These are phyloP conservation scores for Naganishia vaughanmartiniae DNA, from an alignment of 768 basidiomycete species.

Conservation along the genomic window DNA sequence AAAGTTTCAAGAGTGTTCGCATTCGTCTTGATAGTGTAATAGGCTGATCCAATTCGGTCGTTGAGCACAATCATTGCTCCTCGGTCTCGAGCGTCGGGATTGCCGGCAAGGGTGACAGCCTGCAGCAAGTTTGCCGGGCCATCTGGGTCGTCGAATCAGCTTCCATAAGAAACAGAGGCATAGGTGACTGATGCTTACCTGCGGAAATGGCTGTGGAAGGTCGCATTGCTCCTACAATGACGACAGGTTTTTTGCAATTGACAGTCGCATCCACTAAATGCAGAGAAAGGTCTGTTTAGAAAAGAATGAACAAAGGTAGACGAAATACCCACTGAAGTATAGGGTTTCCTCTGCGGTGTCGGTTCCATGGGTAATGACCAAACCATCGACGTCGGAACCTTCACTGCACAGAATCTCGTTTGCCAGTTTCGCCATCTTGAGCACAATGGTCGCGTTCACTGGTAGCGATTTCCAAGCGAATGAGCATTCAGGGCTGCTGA, in stretches of 20 bases:
- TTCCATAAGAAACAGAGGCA: neutral
- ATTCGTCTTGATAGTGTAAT: slow-evolving; percentile 46
- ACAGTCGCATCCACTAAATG: slow-evolving; percentile 45
- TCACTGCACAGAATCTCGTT: slow-evolving; percentile 40
- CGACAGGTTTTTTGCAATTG: slow-evolving; percentile 46
- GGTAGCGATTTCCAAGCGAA: neutral
- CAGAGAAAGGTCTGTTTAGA: neutral
- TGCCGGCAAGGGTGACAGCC: slow-evolving; percentile 41
- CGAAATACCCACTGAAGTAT: slow-evolving; percentile 35
- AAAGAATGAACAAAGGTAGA: neutral
- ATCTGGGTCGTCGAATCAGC: slow-evolving; percentile 18
- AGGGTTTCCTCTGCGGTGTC: slow-evolving; percentile 50
- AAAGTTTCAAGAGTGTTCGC: slow-evolving; percentile 48
- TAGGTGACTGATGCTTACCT: slow-evolving; percentile 7
- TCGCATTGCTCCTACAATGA: slow-evolving; percentile 51
- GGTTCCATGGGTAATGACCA: slow-evolving; percentile 40
- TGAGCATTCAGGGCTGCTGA: neutral
- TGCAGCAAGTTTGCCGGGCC: slow-evolving; percentile 45
- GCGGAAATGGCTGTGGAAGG: slow-evolving; percentile 47
- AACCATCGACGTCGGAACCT: slow-evolving; percentile 39
- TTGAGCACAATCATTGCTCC: slow-evolving; percentile 49
- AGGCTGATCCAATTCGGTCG: slow-evolving; percentile 49
- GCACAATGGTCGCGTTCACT: slow-evolving; percentile 28
- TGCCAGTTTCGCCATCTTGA: slow-evolving; percentile 34
- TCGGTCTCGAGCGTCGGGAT: slow-evolving; percentile 33